Evolutionary conservation across 352 stramenopile genomes (phyloP).

Genomic region (Phytophthora pluvialis): DNA sequence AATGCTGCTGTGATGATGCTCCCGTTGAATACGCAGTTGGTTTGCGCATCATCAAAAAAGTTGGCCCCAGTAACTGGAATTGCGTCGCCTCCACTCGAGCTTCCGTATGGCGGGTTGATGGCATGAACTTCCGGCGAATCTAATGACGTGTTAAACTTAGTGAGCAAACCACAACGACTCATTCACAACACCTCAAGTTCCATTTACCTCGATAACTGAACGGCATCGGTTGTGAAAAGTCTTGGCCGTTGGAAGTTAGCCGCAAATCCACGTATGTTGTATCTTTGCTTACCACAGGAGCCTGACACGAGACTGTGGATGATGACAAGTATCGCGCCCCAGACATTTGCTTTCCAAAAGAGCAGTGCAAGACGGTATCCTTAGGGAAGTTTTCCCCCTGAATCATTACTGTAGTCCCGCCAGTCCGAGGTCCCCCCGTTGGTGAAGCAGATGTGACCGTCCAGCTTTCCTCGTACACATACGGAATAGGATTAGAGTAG

Average conservation of each 20-base stretch:
- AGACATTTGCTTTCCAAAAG: slow-evolving; percentile 40
- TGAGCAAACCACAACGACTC: background rate
- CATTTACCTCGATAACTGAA: slow-evolving; percentile 62
- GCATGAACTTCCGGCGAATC: slow-evolving; percentile 43
- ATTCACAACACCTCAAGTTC: background rate
- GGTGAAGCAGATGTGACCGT: slow-evolving; percentile 33
- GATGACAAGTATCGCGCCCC: slow-evolving; percentile 34
- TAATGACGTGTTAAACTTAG: slow-evolving; percentile 22
- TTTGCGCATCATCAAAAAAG: slow-evolving; percentile 36
- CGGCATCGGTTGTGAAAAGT: slow-evolving; percentile 45
- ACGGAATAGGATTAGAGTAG: slow-evolving; percentile 68
- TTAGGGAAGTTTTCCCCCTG: slow-evolving; percentile 40
- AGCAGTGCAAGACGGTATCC: slow-evolving; percentile 34
- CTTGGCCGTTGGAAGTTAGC: slow-evolving; percentile 63
- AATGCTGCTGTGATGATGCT: slow-evolving; percentile 33
- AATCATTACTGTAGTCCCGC: slow-evolving; percentile 46
- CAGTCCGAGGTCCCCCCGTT: slow-evolving; percentile 35
- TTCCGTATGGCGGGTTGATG: slow-evolving; percentile 37
- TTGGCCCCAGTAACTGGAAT: slow-evolving; percentile 43
- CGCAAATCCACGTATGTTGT: slow-evolving; percentile 36
- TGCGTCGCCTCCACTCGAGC: slow-evolving; percentile 22
- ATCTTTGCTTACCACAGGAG: slow-evolving; percentile 11
- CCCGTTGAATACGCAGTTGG: slow-evolving; percentile 53
- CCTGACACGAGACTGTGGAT: slow-evolving; percentile 33
- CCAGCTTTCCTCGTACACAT: slow-evolving; percentile 56